Evolutionary conservation across 495 filamentous ascomycete species (phyloP), one percentile per base, ranked within the genome.

Genomic region (Podospora sp.): DNA sequence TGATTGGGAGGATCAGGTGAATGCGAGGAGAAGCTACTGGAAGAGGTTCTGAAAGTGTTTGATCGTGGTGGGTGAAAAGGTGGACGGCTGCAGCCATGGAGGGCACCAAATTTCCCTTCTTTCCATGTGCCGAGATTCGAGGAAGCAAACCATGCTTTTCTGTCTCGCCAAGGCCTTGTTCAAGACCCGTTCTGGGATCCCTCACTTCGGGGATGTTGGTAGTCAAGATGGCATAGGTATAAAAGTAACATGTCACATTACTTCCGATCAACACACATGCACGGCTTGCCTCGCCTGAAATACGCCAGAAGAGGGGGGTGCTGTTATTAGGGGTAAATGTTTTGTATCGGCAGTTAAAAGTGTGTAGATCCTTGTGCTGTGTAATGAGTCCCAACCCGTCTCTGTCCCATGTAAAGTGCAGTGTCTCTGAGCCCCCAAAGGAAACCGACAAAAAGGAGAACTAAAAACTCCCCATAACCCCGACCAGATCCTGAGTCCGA

Each of bases 381-480:
- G 40, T 46, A 46, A 18, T 46, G 40, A 46, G 14, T 46, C 40
- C 40, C 40, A 46, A 46, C 40, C 40, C 52, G 52, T 26, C 21
- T 26, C 21, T n/a, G 52, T 55, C 21, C 14, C 21, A 24, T 20
- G 20, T 24, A 26, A 55, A 3, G 52, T 55, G 52, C 52, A 55
- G 52, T 55, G 52, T 55, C 52, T 55, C 24, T 22, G 52, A 55
- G n/a, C n/a, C 8, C 52, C 52, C 9, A 55, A 55, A n/a, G 52
- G 16, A 55, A 55, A 55, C 2, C n/a, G n/a, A 55, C 9, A n/a
- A 55, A 53, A 55, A 46, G 16, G 40, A 46, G 9, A 46, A 46
- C 12, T 6, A 46, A 18, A 46, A 18, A 12, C 40, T 46, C 40
- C 40, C 40, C 11, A 46, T 11, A 46, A 12, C 4, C 40, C 40